Evolutionary conservation across 78 protist species (phyloP).

Genomic region (Dictyostelium brefeldianum): DNA sequence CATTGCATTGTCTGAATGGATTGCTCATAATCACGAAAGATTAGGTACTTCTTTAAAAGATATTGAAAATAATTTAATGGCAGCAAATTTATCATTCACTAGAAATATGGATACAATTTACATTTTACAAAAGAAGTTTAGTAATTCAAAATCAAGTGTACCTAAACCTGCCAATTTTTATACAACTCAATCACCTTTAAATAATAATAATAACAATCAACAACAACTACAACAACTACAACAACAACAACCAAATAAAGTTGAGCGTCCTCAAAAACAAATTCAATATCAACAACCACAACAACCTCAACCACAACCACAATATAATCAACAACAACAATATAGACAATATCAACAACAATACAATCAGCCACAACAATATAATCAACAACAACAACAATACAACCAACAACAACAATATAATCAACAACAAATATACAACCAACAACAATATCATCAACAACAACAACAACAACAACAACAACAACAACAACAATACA

Average conservation of each 20-base stretch:
- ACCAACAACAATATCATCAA: background rate
- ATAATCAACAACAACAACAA: background rate
- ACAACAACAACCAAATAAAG: background rate
- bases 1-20: conserved; percentile 65
- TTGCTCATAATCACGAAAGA: conserved; percentile 63
- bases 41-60: conserved; percentile 41
- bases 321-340: background rate
- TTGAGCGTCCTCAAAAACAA: background rate
- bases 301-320: background rate
- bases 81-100: conserved; percentile 54
- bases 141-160: background rate
- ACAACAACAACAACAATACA: background rate
- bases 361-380: background rate
- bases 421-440: background rate
- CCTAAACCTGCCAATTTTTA: conserved; percentile 15
- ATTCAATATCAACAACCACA: background rate
- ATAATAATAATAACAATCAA: background rate
- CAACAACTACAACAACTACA: background rate
- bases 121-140: conserved; percentile 30
- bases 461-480: background rate
- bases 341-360: background rate
- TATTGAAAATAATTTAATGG: conserved; percentile 50
- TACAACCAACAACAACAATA: background rate
- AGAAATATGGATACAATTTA: conserved; percentile 42
- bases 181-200: background rate